Conservation (phyloP, 1,284 basidiomycete genomes). For the Moesziomyces parantarcticus region DNA sequence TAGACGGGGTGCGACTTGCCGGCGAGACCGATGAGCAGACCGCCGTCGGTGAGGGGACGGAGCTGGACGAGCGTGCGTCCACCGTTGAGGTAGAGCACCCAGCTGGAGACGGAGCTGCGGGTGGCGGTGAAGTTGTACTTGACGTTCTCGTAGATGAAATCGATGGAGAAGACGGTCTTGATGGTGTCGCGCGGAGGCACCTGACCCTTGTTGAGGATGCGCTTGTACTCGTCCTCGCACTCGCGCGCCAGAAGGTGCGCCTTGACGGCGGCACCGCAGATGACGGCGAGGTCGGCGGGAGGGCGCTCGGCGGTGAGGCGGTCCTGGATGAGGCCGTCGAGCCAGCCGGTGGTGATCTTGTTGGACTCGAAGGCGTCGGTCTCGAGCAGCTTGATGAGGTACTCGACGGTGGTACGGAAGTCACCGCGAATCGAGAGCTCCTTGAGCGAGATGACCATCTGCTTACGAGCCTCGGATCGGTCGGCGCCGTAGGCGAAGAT, state of each 20-base stretch:
- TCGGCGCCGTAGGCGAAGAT: constrained; percentile 99
- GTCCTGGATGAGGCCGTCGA: constrained; percentile 93
- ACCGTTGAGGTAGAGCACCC: constrained; percentile 97
- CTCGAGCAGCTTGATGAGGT: constrained; percentile 93
- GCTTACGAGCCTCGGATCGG: constrained; percentile 93
- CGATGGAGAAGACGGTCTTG: constrained; percentile 95
- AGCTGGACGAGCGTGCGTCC: constrained; percentile 70
- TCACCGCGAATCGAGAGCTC: constrained; percentile 98
- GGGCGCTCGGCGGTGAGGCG: constrained; percentile 97
- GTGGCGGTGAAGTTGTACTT: constrained; percentile 97
- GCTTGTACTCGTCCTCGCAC: constrained; percentile 92
- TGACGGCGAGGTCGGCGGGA: constrained; percentile 88
- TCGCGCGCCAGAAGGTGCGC: constrained; percentile 89
- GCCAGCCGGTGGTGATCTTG: constrained; percentile 97
- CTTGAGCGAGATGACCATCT: constrained; percentile 99
- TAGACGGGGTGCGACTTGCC: constrained; percentile 97
- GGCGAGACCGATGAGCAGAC: constrained; percentile 88
- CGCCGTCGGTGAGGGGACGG: constrained; percentile 90
- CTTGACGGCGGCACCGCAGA: constrained; percentile 94
- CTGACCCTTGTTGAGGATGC: constrained; percentile 96
- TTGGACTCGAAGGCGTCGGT: constrained; percentile 96
- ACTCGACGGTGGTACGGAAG: constrained; percentile 96
- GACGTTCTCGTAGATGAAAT: constrained; percentile 91
- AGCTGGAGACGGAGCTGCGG: constrained; percentile 85
- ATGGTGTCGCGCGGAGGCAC: constrained; percentile 93